A percentile compares a stretch with the other conserved stretches of the same genome.
Evolutionary conservation across 768 basidiomycete genomes (phyloP).

Genomic region (Boletus vermiculosoides): DNA sequence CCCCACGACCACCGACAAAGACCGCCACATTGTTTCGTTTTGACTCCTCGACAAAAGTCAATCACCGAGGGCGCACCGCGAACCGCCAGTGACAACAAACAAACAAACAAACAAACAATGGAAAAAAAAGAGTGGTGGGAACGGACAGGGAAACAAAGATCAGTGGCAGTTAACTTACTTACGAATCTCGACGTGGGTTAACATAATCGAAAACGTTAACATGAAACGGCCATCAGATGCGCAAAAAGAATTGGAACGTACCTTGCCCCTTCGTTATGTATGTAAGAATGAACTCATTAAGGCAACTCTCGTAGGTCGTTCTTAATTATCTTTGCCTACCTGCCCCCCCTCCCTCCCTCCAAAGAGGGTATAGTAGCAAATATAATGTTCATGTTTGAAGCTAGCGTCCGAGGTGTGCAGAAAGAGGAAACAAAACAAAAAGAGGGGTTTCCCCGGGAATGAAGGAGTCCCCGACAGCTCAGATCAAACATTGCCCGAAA

Average conservation of each 20-base stretch:
- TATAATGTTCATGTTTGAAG: neutral
- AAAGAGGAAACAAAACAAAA: neutral
- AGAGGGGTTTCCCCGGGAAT: conserved; percentile 6
- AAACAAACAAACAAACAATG: no score
- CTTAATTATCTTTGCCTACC: neutral
- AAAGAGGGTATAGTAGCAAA: neutral
- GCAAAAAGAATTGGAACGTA: neutral
- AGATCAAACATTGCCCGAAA: neutral
- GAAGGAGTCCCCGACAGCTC: neutral
- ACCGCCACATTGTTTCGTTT: neutral
- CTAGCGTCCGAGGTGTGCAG: neutral
- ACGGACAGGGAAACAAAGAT: neutral
- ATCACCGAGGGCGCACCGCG: neutral
- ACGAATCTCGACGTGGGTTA: conserved; percentile 2
- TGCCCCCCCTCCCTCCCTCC: neutral
- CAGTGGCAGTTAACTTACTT: no score
- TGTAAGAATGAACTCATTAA: conserved; percentile 9
- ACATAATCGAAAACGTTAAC: conserved; percentile 13
- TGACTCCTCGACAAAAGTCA: neutral
- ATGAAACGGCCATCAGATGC: conserved; percentile 25
- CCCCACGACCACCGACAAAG: neutral
- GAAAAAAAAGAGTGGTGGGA: neutral
- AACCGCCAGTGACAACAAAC: no score
- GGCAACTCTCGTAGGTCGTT: neutral
- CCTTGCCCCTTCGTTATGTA: conserved; percentile 10